Evolutionary conservation across 768 basidiomycete genomes (phyloP).

Genomic region (Mrakia gelida): DNA sequence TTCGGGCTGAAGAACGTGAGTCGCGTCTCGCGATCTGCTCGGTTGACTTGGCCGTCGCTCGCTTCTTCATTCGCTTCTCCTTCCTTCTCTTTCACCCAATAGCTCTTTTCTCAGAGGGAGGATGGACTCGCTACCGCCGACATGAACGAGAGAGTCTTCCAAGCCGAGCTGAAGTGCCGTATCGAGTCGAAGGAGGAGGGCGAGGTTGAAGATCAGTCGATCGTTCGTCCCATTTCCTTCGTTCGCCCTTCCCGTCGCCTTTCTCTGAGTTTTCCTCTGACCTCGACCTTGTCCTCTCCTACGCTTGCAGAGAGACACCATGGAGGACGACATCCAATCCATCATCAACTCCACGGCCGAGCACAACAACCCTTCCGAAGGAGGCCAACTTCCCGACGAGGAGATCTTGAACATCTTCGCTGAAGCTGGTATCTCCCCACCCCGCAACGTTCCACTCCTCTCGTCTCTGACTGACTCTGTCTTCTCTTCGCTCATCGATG

Average conservation of each 20-base stretch:
- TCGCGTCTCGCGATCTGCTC: slow-evolving; percentile 37
- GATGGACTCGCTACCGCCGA: background rate
- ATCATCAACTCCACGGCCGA: too few species aligned
- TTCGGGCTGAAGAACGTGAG: slow-evolving; percentile 3
- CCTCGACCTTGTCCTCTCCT: background rate
- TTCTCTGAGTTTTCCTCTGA: background rate
- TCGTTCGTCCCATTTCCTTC: background rate
- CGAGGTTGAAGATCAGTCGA: background rate
- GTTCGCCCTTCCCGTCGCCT: background rate
- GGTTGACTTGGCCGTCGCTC: too few species aligned
- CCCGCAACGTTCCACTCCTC: background rate
- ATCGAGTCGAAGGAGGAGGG: background rate
- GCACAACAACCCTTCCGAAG: too few species aligned
- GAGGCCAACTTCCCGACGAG: too few species aligned
- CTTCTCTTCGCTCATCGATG: background rate
- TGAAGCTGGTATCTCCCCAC: background rate
- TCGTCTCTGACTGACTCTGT: background rate
- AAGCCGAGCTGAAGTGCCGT: background rate
- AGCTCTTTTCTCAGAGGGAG: background rate
- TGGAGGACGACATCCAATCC: too few species aligned
- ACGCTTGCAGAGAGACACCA: background rate
- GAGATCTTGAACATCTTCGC: too few species aligned
- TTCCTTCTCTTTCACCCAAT: slow-evolving; percentile 54
- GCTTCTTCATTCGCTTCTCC: slow-evolving; percentile 49
- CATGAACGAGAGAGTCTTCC: background rate